Conservation (phyloP, 106 monocot genomes). For the Narthecium ossifragum region DNA sequence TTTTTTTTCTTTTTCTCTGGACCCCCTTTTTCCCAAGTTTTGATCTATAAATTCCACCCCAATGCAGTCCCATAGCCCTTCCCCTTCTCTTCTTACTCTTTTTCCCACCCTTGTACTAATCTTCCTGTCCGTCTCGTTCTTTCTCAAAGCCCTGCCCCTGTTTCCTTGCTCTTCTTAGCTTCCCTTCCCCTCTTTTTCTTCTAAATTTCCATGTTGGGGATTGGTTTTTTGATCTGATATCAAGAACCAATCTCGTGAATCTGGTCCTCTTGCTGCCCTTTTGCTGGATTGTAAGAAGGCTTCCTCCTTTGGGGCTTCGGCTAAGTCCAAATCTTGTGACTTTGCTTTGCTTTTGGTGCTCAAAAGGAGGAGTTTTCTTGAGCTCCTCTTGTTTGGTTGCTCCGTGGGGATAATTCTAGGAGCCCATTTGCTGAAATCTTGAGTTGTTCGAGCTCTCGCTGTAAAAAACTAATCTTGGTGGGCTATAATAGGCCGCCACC, state of each 20-base stretch:
- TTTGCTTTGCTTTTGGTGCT: too few species aligned
- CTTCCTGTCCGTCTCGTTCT: background rate
- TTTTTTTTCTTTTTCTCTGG: background rate
- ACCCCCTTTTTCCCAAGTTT: background rate
- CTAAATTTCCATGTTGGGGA: background rate
- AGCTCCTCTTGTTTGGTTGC: too few species aligned
- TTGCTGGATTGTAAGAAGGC: too few species aligned
- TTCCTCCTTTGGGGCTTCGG: too few species aligned
- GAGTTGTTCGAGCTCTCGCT: too few species aligned
- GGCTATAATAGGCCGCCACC: background rate
- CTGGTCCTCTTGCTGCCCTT: too few species aligned
- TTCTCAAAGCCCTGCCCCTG: conserved; percentile 4
- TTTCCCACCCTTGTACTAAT: background rate
- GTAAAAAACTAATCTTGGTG: background rate
- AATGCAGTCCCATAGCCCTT: conserved; percentile 11
- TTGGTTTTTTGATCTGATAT: background rate
- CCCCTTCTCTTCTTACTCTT: conserved; percentile 7
- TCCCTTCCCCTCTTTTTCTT: background rate
- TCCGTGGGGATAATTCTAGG: too few species aligned
- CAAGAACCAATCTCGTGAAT: background rate
- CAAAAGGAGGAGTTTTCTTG: too few species aligned
- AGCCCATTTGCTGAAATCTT: too few species aligned
- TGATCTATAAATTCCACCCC: conserved; percentile 36
- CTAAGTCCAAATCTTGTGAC: too few species aligned
- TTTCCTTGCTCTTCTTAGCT: background rate